Percentiles rank a stretch among this genome's conserved stretches.
These are phyloP conservation scores for Phytopythium sindhum DNA, from an alignment of 352 stramenopile genomes.

Conservation along the genomic window DNA sequence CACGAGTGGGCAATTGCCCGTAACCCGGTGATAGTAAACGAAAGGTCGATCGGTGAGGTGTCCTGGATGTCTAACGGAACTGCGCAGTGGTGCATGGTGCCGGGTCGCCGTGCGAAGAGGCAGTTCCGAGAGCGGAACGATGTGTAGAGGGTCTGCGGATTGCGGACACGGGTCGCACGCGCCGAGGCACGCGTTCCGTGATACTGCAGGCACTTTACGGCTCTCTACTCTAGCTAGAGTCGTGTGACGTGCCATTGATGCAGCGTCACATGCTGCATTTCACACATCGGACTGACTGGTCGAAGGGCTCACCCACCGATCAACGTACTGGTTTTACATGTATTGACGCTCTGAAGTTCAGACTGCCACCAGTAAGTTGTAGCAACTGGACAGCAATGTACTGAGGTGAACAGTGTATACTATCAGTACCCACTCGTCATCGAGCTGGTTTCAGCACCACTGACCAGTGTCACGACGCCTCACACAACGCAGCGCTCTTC, in stretches of 20 bases:
- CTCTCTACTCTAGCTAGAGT: neutral
- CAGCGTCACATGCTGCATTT: neutral
- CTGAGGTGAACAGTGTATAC: neutral
- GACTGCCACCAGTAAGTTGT: neutral
- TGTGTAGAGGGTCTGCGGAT: neutral
- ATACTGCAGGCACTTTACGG: neutral
- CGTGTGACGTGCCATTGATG: neutral
- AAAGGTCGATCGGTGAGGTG: neutral
- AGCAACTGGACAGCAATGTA: neutral
- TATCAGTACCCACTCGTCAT: neutral
- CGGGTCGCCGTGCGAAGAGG: neutral
- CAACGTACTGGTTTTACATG: neutral
- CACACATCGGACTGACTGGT: too few species aligned
- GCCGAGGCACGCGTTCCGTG: neutral
- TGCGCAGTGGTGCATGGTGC: neutral
- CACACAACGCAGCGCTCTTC: too few species aligned
- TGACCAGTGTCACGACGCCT: too few species aligned
- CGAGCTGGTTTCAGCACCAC: neutral
- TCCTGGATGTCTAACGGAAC: neutral
- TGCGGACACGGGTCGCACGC: neutral
- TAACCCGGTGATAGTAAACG: neutral
- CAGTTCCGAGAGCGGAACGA: neutral
- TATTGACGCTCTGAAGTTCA: neutral
- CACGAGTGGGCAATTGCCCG: neutral
- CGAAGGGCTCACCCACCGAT: neutral